Conservation (phyloP, 805 yeast genomes). For the Ogataea ganodermae region DNA sequence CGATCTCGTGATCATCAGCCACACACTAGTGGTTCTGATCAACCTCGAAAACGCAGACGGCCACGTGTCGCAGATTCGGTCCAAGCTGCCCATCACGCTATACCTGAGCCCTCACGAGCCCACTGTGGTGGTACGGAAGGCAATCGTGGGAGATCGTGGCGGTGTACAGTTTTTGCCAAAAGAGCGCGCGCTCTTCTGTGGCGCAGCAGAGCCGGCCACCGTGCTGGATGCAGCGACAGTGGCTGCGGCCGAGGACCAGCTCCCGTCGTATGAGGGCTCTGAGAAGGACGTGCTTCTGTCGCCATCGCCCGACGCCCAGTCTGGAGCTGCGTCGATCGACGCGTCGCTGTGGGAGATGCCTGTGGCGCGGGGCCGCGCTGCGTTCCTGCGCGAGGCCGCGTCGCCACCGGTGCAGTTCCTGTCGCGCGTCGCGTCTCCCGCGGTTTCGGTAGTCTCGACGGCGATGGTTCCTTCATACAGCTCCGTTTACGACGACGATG, state of each 20-base stretch:
- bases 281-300: conserved; percentile 26
- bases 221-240: background rate
- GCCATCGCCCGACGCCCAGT: conserved; percentile 10
- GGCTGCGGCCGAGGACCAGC: background rate
- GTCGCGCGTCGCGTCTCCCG: conserved; percentile 24
- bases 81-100: conserved; percentile 49
- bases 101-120: conserved; percentile 42
- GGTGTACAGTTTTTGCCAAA: background rate
- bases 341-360: conserved; percentile 8
- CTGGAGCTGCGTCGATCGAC: conserved; percentile 18
- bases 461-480: conserved; percentile 29
- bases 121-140: conserved; percentile 12
- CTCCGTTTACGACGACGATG: conserved; percentile 33
- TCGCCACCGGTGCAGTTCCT: conserved; percentile 24
- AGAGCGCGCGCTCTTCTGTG: background rate
- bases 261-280: background rate
- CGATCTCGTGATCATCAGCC: conserved; percentile 46
- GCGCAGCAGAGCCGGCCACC: no score
- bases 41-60: conserved; percentile 51
- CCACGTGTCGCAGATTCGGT: conserved; percentile 51
- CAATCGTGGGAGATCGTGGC: background rate
- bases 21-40: conserved; percentile 45
- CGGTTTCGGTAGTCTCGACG: conserved; percentile 9
- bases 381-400: conserved; percentile 1
- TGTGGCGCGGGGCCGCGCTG: background rate